phyloP scores from a whole-genome alignment of 2,329 filamentous ascomycete species.

The Colletotrichum liaoningense region DNA sequence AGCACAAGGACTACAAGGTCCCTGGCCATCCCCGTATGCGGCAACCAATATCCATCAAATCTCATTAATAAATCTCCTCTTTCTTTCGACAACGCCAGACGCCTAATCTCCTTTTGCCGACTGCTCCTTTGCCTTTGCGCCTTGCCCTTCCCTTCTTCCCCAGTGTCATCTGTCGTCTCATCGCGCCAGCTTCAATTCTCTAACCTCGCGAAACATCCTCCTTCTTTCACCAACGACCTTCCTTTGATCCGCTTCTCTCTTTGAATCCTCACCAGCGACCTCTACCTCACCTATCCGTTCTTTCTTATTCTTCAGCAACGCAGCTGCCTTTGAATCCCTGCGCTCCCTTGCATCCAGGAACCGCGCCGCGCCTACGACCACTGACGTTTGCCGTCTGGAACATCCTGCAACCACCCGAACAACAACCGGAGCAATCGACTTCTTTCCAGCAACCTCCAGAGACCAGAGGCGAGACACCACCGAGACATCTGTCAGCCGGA shows the following conservation, averaged over 20 bases:
- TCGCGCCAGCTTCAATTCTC: constrained; percentile 11
- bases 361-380: constrained; percentile 11
- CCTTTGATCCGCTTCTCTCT: constrained; percentile 15
- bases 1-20: neutral
- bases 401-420: constrained; percentile 18
- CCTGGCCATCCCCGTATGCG: neutral
- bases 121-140: neutral
- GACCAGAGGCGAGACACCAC: constrained; percentile 4
- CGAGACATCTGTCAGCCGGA: neutral
- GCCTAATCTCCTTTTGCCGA: constrained; percentile 19
- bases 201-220: constrained; percentile 21
- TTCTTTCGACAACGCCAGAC: constrained; percentile 20
- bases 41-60: constrained; percentile 31
- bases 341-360: constrained; percentile 25
- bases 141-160: constrained; percentile 19
- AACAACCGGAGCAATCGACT: neutral
- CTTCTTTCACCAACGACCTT: constrained; percentile 16
- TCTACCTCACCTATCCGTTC: neutral
- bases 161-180: neutral
- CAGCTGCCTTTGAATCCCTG: neutral
- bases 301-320: constrained; percentile 12
- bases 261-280: constrained; percentile 1
- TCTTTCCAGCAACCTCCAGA: neutral
- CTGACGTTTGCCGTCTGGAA: constrained; percentile 13
- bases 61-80: constrained; percentile 35